Conservation (phyloP, 2,329 filamentous ascomycete genomes). For the Orbilia brochopaga region DNA sequence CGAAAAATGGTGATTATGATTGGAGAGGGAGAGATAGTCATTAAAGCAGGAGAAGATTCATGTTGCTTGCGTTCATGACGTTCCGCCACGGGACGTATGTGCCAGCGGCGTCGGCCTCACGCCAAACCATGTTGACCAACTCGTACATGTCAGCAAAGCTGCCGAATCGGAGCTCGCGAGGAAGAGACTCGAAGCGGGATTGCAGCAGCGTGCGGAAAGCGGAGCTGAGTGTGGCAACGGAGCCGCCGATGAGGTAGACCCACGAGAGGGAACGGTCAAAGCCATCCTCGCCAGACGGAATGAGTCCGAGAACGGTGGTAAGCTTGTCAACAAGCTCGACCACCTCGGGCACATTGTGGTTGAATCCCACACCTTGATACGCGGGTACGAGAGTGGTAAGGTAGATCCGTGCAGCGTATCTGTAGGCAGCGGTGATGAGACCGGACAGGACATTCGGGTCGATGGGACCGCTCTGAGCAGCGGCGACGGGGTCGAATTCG, state of each 20-base stretch:
- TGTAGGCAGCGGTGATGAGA: constrained; percentile 90
- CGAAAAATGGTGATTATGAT: constrained; percentile 23
- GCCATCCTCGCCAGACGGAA: constrained; percentile 79
- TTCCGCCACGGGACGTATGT: constrained; percentile 87
- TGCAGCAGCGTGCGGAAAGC: constrained; percentile 78
- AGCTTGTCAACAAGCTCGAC: constrained; percentile 79
- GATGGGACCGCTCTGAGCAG: constrained; percentile 71
- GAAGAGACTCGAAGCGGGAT: constrained; percentile 75
- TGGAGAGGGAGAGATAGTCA: constrained; percentile 3
- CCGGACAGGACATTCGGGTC: constrained; percentile 80
- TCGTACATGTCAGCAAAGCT: constrained; percentile 83
- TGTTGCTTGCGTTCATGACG: constrained; percentile 86
- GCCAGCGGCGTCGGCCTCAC: constrained; percentile 69
- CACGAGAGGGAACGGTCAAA: constrained; percentile 91
- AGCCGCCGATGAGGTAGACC: constrained; percentile 88
- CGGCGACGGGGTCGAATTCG: constrained; percentile 61
- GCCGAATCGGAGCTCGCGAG: constrained; percentile 77
- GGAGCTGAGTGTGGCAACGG: constrained; percentile 74
- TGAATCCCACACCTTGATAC: constrained; percentile 62
- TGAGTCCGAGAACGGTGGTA: constrained; percentile 75
- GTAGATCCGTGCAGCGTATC: constrained; percentile 90
- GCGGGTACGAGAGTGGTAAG: constrained; percentile 94
- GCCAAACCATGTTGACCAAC: constrained; percentile 83
- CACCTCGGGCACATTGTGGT: constrained; percentile 74
- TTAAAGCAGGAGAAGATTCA: constrained; percentile 91